phyloP scores from a whole-genome alignment of 176 grass and related monocot species.

The Carex kokanica region DNA sequence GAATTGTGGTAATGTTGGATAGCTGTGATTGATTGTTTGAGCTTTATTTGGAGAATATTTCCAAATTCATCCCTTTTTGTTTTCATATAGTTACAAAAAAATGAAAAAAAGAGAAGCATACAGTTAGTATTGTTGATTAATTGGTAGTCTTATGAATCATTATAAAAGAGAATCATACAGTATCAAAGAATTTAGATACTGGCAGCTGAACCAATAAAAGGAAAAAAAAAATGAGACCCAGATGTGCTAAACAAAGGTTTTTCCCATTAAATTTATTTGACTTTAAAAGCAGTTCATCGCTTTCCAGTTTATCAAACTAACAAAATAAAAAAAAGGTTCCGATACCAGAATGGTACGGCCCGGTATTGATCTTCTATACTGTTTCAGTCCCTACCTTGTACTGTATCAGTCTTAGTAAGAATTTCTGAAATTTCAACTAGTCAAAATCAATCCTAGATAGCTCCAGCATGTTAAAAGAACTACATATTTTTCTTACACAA shows the following conservation, averaged over 20 bases:
- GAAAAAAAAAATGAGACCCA: neutral
- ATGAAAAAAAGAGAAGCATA: neutral
- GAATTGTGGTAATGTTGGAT: no score
- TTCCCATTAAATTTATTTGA: neutral
- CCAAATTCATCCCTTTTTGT: no score
- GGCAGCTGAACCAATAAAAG: neutral
- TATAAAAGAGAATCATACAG: neutral
- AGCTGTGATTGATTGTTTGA: no score
- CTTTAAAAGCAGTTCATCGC: no score
- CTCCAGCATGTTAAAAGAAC: neutral
- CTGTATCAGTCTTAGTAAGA: neutral
- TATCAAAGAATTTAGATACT: neutral
- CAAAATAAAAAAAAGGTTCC: neutral
- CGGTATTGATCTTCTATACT: neutral
- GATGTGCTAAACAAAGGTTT: neutral
- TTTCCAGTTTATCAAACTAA: neutral
- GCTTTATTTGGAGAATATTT: no score
- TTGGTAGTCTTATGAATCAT: neutral
- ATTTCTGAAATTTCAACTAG: neutral
- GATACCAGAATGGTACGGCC: neutral
- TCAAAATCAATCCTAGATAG: neutral
- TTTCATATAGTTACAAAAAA: neutral
- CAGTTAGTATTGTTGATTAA: conserved; percentile 1
- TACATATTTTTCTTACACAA: neutral
- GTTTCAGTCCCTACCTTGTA: neutral